Base-by-base conservation (phyloP, 1,284 basidiomycete genomes). In the Exsudoporus floridanus region DNA sequence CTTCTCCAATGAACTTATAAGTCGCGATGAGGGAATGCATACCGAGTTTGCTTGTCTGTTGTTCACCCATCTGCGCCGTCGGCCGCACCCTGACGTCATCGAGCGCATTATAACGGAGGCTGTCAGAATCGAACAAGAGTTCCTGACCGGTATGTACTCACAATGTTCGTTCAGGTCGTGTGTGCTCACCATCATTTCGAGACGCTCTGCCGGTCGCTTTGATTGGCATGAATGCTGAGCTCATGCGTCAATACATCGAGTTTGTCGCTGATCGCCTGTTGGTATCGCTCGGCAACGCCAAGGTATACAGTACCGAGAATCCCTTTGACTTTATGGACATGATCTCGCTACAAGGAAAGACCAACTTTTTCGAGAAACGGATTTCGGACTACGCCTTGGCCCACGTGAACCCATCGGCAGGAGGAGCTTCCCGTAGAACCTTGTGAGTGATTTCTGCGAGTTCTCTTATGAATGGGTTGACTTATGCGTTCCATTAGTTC, bases 1-100 rank as follows among this genome's bases (percentile, higher is more conserved):
- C 0, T 95, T 94, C 75, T 98, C 95, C 45, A 98, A 97, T 71
- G 92, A 96, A 76, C 85, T 98, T 68, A 98, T 98, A 73, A 94
- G 91, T 54, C 88, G 95, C 50, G 95, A 99, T 70, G 94, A 98
- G 76, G 95, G 94, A 53, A 88, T 98, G 77, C 96, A 98, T 77
- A 98, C 96, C 77, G 96, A 94, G 72, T 94, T 98, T 72, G 96
- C 96, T 4, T 98, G 95, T 73, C 77, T 98, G 33, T 79, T 98
- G 49, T 95, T 98, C 79, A 84, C 81, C 60, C 90, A 97, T 70
- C 80, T 98, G 47, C 81, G 79, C 66, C 78, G 81, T 44, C 79
- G 84, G 0, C 90, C 93, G 1, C 90, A 94, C 70, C 90, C 91
- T 7, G 83, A 91, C 46, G 82, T 83, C 33, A 82, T 97, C 55